phyloP scores from a whole-genome alignment of 2,329 filamentous ascomycete genomes.

The Ascochyta clinopodiicola region DNA sequence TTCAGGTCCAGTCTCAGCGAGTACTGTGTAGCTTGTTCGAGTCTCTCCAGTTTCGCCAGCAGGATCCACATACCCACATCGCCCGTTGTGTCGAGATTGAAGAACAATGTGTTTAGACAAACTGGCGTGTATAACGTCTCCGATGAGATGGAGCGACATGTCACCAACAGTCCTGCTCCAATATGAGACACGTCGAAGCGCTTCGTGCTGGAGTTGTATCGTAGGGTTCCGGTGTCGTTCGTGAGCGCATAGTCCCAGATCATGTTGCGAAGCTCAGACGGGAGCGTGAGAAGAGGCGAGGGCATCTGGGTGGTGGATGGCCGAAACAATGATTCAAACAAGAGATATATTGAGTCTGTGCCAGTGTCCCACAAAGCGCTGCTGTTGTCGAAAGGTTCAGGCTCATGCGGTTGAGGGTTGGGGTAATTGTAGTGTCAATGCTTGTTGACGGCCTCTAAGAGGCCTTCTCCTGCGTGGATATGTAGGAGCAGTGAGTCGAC shows the following conservation, averaged over 20 bases:
- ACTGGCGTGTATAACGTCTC: slow-evolving; percentile 23
- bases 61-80: background rate
- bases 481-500: background rate
- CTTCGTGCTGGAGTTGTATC: background rate
- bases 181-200: slow-evolving; percentile 21
- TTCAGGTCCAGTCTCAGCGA: background rate
- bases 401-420: background rate
- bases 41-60: background rate
- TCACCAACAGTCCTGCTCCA: slow-evolving; percentile 20
- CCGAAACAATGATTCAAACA: background rate
- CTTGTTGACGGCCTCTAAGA: background rate
- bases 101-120: slow-evolving; percentile 3
- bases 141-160: slow-evolving; percentile 19
- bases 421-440: background rate
- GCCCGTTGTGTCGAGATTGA: background rate
- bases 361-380: background rate
- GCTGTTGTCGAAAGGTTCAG: no score
- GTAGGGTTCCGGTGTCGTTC: background rate
- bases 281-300: background rate
- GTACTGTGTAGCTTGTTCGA: background rate
- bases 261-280: background rate
- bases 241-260: slow-evolving; percentile 3
- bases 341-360: background rate
- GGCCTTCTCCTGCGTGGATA: background rate
- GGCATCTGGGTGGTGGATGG: background rate